A percentile compares a stretch with the other conserved stretches of the same genome.
These are phyloP conservation scores for Amanita thiersii DNA, from an alignment of 768 basidiomycete species.

Conservation along the genomic window DNA sequence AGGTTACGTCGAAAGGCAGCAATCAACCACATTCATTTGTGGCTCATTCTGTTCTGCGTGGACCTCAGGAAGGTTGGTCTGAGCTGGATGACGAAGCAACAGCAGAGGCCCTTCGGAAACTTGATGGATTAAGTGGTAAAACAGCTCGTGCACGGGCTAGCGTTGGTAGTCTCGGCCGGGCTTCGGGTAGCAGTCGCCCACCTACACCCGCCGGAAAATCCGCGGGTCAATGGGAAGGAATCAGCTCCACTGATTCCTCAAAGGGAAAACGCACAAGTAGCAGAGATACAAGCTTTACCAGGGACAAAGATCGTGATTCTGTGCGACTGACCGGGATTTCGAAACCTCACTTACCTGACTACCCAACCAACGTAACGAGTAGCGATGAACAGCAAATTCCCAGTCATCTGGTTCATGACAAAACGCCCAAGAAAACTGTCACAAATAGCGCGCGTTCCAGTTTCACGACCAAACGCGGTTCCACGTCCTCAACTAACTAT, in stretches of 20 bases:
- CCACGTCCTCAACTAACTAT: constrained; percentile 83
- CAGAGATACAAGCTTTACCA: constrained; percentile 26
- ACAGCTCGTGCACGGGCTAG: constrained; percentile 72
- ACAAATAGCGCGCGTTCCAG: constrained; percentile 55
- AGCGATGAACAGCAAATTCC: constrained; percentile 46
- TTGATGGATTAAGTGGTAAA: constrained; percentile 82
- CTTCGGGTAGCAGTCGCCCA: constrained; percentile 60
- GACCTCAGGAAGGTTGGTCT: constrained; percentile 87
- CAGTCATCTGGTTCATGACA: constrained; percentile 41
- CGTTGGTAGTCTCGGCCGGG: constrained; percentile 61
- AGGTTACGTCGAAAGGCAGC: constrained; percentile 54
- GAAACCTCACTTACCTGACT: constrained; percentile 32
- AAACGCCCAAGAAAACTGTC: constrained; percentile 58
- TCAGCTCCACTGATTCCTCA: constrained; percentile 31
- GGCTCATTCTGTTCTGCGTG: constrained; percentile 77
- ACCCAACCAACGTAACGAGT: constrained; percentile 36
- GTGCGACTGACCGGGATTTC: constrained; percentile 26
- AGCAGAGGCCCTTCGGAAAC: constrained; percentile 82
- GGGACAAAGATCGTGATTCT: constrained; percentile 33
- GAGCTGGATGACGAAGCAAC: constrained; percentile 84
- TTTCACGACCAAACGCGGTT: constrained; percentile 81
- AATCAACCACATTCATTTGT: constrained; percentile 43
- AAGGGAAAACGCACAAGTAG: constrained; percentile 21
- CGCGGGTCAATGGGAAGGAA: constrained; percentile 70
- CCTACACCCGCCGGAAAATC: constrained; percentile 64